Evolutionary conservation across 768 basidiomycete species (phyloP).

Genomic region (Boletellus ananas): DNA sequence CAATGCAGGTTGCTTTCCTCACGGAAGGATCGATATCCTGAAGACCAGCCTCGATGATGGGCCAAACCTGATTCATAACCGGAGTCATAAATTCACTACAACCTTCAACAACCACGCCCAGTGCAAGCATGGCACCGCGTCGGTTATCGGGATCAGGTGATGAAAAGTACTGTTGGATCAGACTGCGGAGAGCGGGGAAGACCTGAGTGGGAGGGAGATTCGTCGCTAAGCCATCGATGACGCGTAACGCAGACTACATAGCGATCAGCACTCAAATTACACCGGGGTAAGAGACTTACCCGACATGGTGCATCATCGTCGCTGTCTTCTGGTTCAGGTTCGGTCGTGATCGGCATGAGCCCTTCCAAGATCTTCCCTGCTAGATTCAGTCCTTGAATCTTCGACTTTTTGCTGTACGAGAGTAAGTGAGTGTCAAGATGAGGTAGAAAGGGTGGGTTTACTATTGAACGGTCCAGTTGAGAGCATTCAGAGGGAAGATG

Average conservation of each 20-base stretch:
- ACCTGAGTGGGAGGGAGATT: constrained; percentile 92
- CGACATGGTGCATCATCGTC: constrained; percentile 92
- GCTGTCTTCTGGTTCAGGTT: constrained; percentile 90
- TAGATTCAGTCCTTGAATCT: constrained; percentile 82
- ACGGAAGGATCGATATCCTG: constrained; percentile 80
- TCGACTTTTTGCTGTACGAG: constrained; percentile 82
- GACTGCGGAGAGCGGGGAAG: constrained; percentile 82
- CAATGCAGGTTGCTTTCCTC: constrained; percentile 92
- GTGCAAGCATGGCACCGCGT: constrained; percentile 90
- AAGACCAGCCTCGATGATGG: constrained; percentile 85
- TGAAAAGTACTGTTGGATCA: constrained; percentile 82
- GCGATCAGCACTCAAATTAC: constrained; percentile 5
- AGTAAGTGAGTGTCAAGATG: background rate
- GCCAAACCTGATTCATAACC: constrained; percentile 89
- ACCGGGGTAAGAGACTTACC: constrained; percentile 43
- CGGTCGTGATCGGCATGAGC: constrained; percentile 90
- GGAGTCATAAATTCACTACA: constrained; percentile 98
- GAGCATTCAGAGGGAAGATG: constrained; percentile 85
- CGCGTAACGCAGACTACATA: constrained; percentile 82
- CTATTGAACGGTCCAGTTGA: constrained; percentile 98
- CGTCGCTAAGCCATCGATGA: constrained; percentile 89
- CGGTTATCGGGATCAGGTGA: constrained; percentile 76
- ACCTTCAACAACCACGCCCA: constrained; percentile 95
- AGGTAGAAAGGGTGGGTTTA: constrained; percentile 32
- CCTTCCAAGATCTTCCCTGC: constrained; percentile 84